Evolutionary conservation across 768 basidiomycete genomes (phyloP), one percentile per base, ranked within the genome.

Genomic region (Russula sp.): DNA sequence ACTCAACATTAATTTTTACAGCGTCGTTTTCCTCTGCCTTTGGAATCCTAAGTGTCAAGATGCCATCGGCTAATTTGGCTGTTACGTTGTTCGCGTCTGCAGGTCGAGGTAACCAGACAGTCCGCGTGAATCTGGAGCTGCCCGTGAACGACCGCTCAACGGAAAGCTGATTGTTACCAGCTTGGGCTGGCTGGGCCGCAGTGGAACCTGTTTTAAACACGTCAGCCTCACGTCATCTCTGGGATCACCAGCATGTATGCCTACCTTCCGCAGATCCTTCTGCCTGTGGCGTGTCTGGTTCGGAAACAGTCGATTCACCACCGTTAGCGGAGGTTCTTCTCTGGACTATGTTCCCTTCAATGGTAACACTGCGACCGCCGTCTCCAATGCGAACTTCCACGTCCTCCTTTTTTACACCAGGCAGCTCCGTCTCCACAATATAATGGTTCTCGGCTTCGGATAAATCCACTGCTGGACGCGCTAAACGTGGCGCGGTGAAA

Each of bases 341-440:
- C 39, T 52, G 63, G 34, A 58, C 69, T 44, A 82, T 73, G 68
- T 79, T 85, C 8, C 89, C 89, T 70, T 88, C 83, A 60, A 92
- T 89, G 4, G 84, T 89, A 61, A 91, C 71, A 64, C 83, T 88
- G 60, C 82, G 79, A 2, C 88, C 89, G 16, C 80, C 82, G 60
- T 89, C 85, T 9, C 87, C 87, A 62, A 91, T 77, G 8, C 83
- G 79, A 55, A 91, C 80, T 59, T 88, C 81, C 9, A 91, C 71
- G 68, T 90, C 84, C 68, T 91, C 88, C 76, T 86, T 89, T 72
- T 83, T 85, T 32, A 91, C 83, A 0, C 89, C 89, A 22, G 89
- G 90, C 32, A 92, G 69, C 69, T 92, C 90, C 1, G 88, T 88
- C 69, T 91, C 86, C 47, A 92, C 75, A 56, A 89, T 65, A 67